These are phyloP conservation scores for Suillus cothurnatus DNA, from an alignment of 768 basidiomycete species.

Conservation along the genomic window DNA sequence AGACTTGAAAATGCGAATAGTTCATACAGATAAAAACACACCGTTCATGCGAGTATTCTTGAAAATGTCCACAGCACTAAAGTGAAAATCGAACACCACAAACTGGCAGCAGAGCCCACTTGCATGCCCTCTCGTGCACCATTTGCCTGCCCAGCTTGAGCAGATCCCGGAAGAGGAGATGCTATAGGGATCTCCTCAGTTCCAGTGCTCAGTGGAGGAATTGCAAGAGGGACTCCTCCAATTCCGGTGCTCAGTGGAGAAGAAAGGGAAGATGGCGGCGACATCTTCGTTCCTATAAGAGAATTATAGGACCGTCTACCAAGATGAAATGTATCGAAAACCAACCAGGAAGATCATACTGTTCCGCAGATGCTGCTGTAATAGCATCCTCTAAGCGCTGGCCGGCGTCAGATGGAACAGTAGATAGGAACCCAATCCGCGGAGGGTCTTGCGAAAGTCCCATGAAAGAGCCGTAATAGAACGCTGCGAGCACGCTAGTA, in stretches of 20 bases:
- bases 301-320: background rate
- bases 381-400: slow-evolving; percentile 40
- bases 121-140: slow-evolving; percentile 17
- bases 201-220: slow-evolving; percentile 23
- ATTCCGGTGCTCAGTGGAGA: slow-evolving; percentile 25
- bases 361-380: slow-evolving; percentile 33
- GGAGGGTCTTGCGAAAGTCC: slow-evolving; percentile 70
- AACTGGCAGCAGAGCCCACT: slow-evolving; percentile 3
- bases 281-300: slow-evolving; percentile 39
- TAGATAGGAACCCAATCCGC: slow-evolving; percentile 71
- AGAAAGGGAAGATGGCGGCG: slow-evolving; percentile 40
- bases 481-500: slow-evolving; percentile 62
- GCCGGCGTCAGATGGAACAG: slow-evolving; percentile 59
- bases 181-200: slow-evolving; percentile 32
- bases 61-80: slow-evolving; percentile 23
- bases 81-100: slow-evolving; percentile 24
- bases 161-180: too few species aligned
- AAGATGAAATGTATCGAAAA: slow-evolving; percentile 3
- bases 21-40: background rate
- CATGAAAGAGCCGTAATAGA: slow-evolving; percentile 72
- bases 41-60: slow-evolving; percentile 17
- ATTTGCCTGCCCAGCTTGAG: slow-evolving; percentile 13
- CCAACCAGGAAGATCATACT: slow-evolving; percentile 32
- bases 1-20: background rate
- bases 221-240: slow-evolving; percentile 34